These are phyloP conservation scores for Dothistroma septosporum DNA, from an alignment of 2,329 filamentous ascomycete species.

Conservation along the genomic window DNA sequence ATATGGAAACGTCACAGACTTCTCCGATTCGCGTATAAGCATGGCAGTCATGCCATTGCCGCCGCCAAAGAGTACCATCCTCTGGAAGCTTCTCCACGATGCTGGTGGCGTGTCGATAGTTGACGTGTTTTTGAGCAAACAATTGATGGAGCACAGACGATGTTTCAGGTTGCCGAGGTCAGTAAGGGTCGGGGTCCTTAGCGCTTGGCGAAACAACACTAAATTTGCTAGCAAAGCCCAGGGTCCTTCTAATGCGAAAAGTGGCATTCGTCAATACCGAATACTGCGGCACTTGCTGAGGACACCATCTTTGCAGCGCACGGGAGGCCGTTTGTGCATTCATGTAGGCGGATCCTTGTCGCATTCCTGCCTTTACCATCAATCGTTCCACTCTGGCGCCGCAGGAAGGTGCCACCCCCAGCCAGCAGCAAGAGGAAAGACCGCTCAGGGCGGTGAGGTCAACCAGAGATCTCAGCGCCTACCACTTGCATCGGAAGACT, in stretches of 20 bases:
- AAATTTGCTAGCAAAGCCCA: neutral
- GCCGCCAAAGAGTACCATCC: too few relatives aligned
- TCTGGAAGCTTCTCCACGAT: too few relatives aligned
- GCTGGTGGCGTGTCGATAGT: too few relatives aligned
- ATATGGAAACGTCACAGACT: too few relatives aligned
- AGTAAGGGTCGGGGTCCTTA: neutral
- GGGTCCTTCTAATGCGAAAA: neutral
- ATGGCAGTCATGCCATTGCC: too few relatives aligned
- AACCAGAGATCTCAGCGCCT: neutral
- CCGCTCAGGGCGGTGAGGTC: neutral
- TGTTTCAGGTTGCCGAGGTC: neutral
- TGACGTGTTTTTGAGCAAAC: neutral
- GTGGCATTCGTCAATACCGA: neutral
- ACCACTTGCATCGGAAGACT: neutral
- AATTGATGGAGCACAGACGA: neutral
- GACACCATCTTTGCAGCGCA: neutral
- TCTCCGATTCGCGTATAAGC: too few relatives aligned
- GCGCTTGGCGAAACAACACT: neutral
- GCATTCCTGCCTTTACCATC: neutral
- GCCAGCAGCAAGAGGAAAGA: neutral
- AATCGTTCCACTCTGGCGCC: neutral
- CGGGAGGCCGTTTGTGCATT: neutral
- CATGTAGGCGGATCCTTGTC: neutral
- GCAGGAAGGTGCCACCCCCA: neutral
- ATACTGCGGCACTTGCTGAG: neutral